These are phyloP conservation scores for Suillus occidentalis DNA, from an alignment of 768 basidiomycete species.

Conservation along the genomic window DNA sequence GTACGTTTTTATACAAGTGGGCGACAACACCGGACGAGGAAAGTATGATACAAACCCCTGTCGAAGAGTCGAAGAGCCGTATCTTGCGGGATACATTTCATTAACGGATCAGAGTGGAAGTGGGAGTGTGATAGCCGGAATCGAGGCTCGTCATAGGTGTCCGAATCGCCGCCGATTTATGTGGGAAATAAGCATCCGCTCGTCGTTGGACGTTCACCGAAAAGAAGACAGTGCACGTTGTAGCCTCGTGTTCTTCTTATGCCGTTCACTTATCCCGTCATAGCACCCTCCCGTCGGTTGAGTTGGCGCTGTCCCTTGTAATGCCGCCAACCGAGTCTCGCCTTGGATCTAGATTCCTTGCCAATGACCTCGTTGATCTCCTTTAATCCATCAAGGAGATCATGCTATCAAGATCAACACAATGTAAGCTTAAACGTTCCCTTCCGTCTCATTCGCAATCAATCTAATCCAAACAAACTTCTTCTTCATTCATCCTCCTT, in stretches of 20 bases:
- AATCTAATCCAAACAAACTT: constrained; percentile 9
- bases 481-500: constrained; percentile 17
- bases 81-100: not conserved
- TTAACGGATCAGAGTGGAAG: not conserved
- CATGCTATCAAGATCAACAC: constrained; percentile 17
- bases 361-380: constrained; percentile 25
- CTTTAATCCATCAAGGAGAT: constrained; percentile 16
- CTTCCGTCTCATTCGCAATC: constrained; percentile 10
- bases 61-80: no score
- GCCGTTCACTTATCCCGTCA: constrained; percentile 13
- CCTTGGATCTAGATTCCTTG: constrained; percentile 1
- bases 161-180: not conserved
- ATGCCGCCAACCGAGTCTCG: constrained; percentile 4
- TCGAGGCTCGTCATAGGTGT: not conserved
- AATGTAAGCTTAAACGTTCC: constrained; percentile 8
- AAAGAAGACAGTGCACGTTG: constrained; percentile 12
- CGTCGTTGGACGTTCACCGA: not conserved
- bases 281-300: not conserved
- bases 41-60: not conserved
- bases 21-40: not conserved
- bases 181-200: constrained; percentile 1
- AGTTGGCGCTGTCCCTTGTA: not conserved
- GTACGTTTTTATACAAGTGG: not conserved
- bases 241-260: constrained; percentile 25
- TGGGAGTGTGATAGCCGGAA: not conserved